Conservation (phyloP, 2,329 filamentous ascomycete species). For the Aureobasidium zeae region DNA sequence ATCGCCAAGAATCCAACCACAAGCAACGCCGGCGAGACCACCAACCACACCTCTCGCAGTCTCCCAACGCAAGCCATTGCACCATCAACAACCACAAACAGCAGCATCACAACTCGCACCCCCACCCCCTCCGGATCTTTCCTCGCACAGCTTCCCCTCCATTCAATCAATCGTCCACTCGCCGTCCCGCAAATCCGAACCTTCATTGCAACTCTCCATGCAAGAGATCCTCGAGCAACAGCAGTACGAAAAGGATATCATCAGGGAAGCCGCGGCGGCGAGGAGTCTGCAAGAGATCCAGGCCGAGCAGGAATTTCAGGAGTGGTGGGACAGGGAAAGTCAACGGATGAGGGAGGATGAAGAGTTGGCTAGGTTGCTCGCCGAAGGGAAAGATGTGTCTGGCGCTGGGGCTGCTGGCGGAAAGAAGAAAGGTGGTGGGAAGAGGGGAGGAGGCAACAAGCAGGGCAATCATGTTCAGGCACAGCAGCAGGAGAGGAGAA, state of each 20-base stretch:
- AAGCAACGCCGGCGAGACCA: not conserved
- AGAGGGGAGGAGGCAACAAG: constrained; percentile 22
- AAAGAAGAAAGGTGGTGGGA: constrained; percentile 12
- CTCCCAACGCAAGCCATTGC: constrained; percentile 12
- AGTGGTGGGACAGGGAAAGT: constrained; percentile 91
- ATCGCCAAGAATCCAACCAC: constrained; percentile 1
- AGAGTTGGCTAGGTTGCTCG: constrained; percentile 11
- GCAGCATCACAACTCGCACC: constrained; percentile 2
- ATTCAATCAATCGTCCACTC: constrained; percentile 43
- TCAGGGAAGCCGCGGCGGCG: constrained; percentile 74
- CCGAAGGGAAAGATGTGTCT: constrained; percentile 12
- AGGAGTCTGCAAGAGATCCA: constrained; percentile 90
- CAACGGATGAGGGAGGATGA: constrained; percentile 44
- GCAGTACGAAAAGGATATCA: constrained; percentile 69
- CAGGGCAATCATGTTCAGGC: constrained; percentile 18
- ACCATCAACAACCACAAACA: constrained; percentile 3
- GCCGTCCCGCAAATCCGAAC: constrained; percentile 53
- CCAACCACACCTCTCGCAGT: constrained; percentile 13
- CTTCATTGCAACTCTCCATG: constrained; percentile 62
- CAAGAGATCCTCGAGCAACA: constrained; percentile 84
- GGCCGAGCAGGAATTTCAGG: constrained; percentile 90
- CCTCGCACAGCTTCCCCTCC: constrained; percentile 29
- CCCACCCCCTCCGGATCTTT: constrained; percentile 24
- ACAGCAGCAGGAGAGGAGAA: not conserved
- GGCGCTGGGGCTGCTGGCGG: too few relatives aligned